A percentile compares a stretch with the other conserved stretches of the same genome.
Conservation (phyloP, 2,329 filamentous ascomycete species). For the Paradendryphiella salina region DNA sequence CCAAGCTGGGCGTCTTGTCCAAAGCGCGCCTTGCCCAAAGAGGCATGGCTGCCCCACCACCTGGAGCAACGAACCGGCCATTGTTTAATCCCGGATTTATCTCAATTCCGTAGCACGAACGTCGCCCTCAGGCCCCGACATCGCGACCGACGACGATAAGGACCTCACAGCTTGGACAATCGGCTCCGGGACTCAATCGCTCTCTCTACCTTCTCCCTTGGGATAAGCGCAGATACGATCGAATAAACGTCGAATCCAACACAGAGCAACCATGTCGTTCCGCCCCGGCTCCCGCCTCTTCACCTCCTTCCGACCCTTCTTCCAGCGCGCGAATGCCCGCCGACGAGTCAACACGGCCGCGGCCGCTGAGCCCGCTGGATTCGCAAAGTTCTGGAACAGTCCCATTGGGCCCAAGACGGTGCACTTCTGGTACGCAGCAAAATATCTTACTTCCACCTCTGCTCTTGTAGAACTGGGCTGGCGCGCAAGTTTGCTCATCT, state of each 20-base stretch:
- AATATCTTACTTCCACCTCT: not conserved
- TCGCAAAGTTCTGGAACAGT: slow-evolving; percentile 69
- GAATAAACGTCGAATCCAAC: slow-evolving; percentile 10
- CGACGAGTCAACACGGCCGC: slow-evolving; percentile 72
- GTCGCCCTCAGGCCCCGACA: slow-evolving; percentile 19
- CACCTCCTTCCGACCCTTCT: slow-evolving; percentile 56
- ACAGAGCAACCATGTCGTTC: slow-evolving; percentile 57
- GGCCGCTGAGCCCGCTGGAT: slow-evolving; percentile 52
- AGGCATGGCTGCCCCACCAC: slow-evolving; percentile 13
- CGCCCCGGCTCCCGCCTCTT: slow-evolving; percentile 62
- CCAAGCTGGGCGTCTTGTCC: slow-evolving; percentile 21
- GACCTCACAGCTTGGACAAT: slow-evolving; percentile 4
- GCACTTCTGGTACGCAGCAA: slow-evolving; percentile 82
- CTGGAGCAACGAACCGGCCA: slow-evolving; percentile 27
- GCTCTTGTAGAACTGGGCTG: not conserved
- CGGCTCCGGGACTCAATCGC: not conserved
- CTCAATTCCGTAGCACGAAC: slow-evolving; percentile 4
- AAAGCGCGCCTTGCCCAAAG: slow-evolving; percentile 11
- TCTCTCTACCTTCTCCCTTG: slow-evolving; percentile 48
- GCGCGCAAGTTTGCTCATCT: not conserved
- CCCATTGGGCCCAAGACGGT: slow-evolving; percentile 70
- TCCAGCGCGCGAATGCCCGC: slow-evolving; percentile 60
- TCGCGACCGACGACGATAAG: slow-evolving; percentile 12
- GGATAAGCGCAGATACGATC: not conserved
- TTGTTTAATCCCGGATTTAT: slow-evolving; percentile 29